Base-by-base conservation (phyloP, 768 basidiomycete species). In the Mycena galopus region DNA sequence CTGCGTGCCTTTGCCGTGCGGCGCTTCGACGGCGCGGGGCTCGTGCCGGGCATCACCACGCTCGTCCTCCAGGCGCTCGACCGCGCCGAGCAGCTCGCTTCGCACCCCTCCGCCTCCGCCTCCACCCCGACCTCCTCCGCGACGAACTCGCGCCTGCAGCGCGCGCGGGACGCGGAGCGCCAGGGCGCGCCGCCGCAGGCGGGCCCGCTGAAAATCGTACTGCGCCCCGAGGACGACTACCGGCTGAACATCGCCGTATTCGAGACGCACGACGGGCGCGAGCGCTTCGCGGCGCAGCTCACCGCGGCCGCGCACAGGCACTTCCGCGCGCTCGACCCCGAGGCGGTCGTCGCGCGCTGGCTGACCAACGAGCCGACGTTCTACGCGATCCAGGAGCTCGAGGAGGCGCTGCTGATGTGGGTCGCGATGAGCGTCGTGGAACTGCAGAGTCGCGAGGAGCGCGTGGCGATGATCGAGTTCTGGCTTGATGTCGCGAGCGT, bases 401-500 rank as follows among this genome's bases (percentile, higher is more conserved):
- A 30, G 68, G 72, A 67, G 72, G 78, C 67, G 72, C 81, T 61
- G 72, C 77, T 12, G 74, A 77, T 82, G n/a, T 88, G 83, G 81
- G 84, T 86, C 12, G 82, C 85, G 47, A 74, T 79, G 62, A 78
- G 80, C 29, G 77, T 86, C 30, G 65, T 85, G 4, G 75, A 77
- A 37, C 70, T 72, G 8, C 21, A 44, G 19, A 62, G 71, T 1
- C 62, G 73, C 10, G 57, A 68, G 44, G 61, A 77, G n/a, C 81
- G 84, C 16, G 79, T 75, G 29, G 35, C 67, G 3, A 69, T 85
- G 25, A 74, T 86, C 0, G 81, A 80, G 51, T 85, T 88, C 71
- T 87, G 88, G 83, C 57, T 88, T 29, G 85, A 88, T 63, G 71
- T 88, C 56, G 85, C 88, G 25, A 79, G 73, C 16, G 88, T 89